phyloP scores from a whole-genome alignment of 2,329 filamentous ascomycete genomes.

The Elsinoe australis region DNA sequence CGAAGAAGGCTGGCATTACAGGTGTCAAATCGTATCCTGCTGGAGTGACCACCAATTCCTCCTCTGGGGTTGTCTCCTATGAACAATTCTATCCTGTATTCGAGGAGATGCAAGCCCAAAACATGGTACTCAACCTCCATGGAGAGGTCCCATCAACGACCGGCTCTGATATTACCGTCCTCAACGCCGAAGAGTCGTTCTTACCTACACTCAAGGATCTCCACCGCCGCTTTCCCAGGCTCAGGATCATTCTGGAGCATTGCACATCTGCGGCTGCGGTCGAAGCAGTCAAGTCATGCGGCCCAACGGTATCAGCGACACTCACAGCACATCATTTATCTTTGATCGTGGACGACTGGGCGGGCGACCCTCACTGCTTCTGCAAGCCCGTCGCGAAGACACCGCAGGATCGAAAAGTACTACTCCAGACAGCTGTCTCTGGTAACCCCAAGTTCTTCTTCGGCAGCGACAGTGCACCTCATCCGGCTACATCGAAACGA shows the following conservation, averaged over 20 bases:
- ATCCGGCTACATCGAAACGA: slow-evolving; percentile 54
- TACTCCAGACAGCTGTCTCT: slow-evolving; percentile 56
- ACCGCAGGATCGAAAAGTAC: slow-evolving; percentile 62
- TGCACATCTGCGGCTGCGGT: slow-evolving; percentile 79
- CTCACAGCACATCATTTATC: slow-evolving; percentile 83
- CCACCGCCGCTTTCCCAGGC: slow-evolving; percentile 64
- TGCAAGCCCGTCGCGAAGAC: slow-evolving; percentile 62
- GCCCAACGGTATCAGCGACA: slow-evolving; percentile 67
- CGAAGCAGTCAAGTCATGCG: slow-evolving; percentile 67
- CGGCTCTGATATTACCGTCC: slow-evolving; percentile 34
- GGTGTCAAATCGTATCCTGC: slow-evolving; percentile 64
- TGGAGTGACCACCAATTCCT: slow-evolving; percentile 52
- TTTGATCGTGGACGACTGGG: slow-evolving; percentile 68
- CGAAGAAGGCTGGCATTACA: slow-evolving; percentile 61
- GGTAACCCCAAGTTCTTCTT: slow-evolving; percentile 65
- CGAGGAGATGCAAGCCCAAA: slow-evolving; percentile 76
- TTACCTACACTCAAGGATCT: slow-evolving; percentile 69
- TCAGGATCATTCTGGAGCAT: slow-evolving; percentile 67
- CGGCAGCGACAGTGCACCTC: slow-evolving; percentile 65
- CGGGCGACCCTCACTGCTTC: slow-evolving; percentile 65
- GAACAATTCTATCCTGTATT: slow-evolving; percentile 71
- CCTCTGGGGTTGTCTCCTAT: slow-evolving; percentile 61
- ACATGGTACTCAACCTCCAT: slow-evolving; percentile 85
- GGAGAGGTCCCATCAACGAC: slow-evolving; percentile 65
- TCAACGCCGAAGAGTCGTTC: slow-evolving; percentile 69